A percentile compares a stretch with the other conserved stretches of the same genome.
These are phyloP conservation scores for Trichoderma koningii DNA, from an alignment of 2,329 filamentous ascomycete species.

Conservation along the genomic window DNA sequence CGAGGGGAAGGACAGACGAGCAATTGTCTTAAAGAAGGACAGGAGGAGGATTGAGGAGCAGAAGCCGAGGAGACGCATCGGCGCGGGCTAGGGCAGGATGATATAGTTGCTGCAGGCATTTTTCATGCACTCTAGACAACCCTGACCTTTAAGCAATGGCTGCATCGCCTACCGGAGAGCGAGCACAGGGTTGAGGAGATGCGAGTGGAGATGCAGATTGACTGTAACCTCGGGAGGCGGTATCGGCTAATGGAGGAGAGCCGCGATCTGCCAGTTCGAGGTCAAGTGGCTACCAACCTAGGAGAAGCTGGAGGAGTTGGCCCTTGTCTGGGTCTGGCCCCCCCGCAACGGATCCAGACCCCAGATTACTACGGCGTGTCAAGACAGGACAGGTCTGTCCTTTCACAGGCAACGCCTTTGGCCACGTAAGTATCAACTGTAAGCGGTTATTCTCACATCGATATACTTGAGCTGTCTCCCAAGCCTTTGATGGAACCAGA, in stretches of 20 bases:
- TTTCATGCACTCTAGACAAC: background rate
- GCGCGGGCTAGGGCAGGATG: background rate
- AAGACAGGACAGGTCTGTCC: too few species aligned
- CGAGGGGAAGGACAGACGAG: background rate
- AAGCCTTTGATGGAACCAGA: too few species aligned
- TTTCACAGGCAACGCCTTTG: too few species aligned
- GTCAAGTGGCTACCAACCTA: too few species aligned
- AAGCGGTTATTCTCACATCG: too few species aligned
- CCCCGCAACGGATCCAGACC: too few species aligned
- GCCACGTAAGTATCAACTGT: too few species aligned
- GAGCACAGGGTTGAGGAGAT: background rate
- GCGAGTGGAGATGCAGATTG: background rate
- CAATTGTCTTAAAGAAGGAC: background rate
- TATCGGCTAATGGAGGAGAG: conserved; percentile 6
- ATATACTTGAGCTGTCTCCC: too few species aligned
- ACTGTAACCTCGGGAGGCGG: background rate
- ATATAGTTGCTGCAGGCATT: background rate
- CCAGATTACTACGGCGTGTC: too few species aligned
- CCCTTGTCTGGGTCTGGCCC: too few species aligned
- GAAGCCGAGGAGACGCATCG: background rate
- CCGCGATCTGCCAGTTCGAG: background rate
- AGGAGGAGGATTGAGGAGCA: background rate
- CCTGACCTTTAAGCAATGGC: background rate
- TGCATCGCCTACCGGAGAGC: background rate
- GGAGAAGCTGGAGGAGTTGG: too few species aligned